phyloP scores from a whole-genome alignment of 108 stramenopile genomes.

The Cyclotella cryptica region DNA sequence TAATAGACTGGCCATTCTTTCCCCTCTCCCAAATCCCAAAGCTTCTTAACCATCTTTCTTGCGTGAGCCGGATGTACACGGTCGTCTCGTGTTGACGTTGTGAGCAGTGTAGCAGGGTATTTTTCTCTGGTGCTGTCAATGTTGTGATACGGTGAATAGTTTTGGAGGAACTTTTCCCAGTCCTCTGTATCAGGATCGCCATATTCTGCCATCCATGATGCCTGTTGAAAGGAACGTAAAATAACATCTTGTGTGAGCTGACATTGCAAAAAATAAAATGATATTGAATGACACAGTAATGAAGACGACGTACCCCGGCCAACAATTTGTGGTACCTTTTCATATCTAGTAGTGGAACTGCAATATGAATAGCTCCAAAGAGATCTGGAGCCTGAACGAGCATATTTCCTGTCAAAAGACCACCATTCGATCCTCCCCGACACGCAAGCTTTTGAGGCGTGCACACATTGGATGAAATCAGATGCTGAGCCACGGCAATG shows the following conservation, averaged over 20 bases:
- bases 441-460: conserved; percentile 86
- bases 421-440: conserved; percentile 97
- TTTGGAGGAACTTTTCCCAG: conserved; percentile 87
- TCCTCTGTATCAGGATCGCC: conserved; percentile 90
- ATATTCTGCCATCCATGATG: conserved; percentile 97
- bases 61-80: conserved; percentile 96
- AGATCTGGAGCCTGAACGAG: conserved; percentile 92
- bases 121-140: conserved; percentile 63
- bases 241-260: too few relatives aligned
- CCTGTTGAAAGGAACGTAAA: conserved; percentile 9
- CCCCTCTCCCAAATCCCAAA: conserved; percentile 78
- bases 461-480: conserved; percentile 78
- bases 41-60: conserved; percentile 88
- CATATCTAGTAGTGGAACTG: conserved; percentile 96
- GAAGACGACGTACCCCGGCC: conserved; percentile 57
- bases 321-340: conserved; percentile 78
- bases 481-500: conserved; percentile 83
- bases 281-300: neutral
- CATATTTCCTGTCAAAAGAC: conserved; percentile 92
- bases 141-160: conserved; percentile 93
- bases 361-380: conserved; percentile 94
- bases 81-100: conserved; percentile 93
- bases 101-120: conserved; percentile 84
- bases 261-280: neutral
- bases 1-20: conserved; percentile 88